Base-by-base conservation (phyloP, 129 eudicot species). In the Chrysanthemum makinoi region DNA sequence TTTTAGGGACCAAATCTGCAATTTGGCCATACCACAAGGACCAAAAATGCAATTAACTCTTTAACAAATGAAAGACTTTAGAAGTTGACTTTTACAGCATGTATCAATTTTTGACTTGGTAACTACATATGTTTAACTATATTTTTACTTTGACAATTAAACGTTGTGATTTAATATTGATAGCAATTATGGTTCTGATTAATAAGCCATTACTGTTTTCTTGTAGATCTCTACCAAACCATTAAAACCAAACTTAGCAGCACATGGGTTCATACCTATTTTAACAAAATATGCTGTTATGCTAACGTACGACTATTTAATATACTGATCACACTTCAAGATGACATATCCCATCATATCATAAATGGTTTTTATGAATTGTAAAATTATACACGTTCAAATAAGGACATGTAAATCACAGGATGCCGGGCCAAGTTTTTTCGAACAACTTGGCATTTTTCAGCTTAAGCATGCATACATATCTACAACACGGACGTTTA, bases 61-160 rank as follows among this genome's bases (percentile, higher is more conserved):
- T n/a, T n/a, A n/a, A n/a, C 72, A 48, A 67, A 49, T 5, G 16
- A 20, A 63, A 50, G 43, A 63, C 52, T 20, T 58, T 58, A 58
- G 2, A 28, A 28, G 15, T 60, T 68, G 80, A 76, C 46, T 67
- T 67, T 76, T 74, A 53, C 55, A 67, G 16, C 53, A 65, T 51
- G n/a, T 13, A 11, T 46, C 46, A 7, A 2, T n/a, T 12, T 24
- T 68, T 48, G 17, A 67, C 72, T 66, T 66, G 50, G 15, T 49
- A 47, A 57, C 10, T 20, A n/a, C n/a, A n/a, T n/a, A n/a, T n/a
- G n/a, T n/a, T n/a, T n/a, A n/a, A n/a, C n/a, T n/a, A n/a, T n/a
- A n/a, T 30, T 4, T 33, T 6, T 35, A 35, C 44, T 54, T 30
- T 59, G 47, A 50, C 28, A 10, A 59, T 49, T 33, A 13, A 33